phyloP scores from a whole-genome alignment of 2,329 filamentous ascomycete species.

The Nigrospora sphaerica region DNA sequence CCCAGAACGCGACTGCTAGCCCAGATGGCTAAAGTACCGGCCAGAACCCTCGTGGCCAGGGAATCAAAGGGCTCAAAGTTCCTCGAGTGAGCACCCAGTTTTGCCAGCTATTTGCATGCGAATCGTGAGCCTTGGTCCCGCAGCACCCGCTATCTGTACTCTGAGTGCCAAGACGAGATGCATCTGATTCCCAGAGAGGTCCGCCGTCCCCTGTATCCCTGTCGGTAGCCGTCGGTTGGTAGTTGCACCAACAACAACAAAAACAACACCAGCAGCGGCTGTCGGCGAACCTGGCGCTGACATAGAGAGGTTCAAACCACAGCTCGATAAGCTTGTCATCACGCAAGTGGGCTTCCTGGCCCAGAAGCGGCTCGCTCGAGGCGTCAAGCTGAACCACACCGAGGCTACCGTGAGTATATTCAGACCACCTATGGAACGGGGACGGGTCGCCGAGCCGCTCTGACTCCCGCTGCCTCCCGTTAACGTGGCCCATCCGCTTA shows the following conservation, averaged over 20 bases:
- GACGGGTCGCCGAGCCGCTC: no score
- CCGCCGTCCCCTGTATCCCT: constrained; percentile 6
- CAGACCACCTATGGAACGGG: no score
- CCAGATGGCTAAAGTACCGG: no score
- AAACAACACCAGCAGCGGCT: no score
- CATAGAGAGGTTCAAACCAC: constrained; percentile 1
- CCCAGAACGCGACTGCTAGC: no score
- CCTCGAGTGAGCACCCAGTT: no score
- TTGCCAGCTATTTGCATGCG: no score
- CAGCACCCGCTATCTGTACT: no score
- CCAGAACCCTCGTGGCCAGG: no score
- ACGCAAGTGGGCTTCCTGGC: constrained; percentile 83
- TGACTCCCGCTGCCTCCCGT: no score
- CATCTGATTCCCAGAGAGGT: constrained; percentile 28
- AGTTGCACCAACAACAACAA: not conserved
- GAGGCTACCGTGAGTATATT: constrained; percentile 64
- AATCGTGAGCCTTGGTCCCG: no score
- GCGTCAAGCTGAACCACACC: constrained; percentile 81
- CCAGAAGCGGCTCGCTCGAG: constrained; percentile 79
- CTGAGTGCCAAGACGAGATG: constrained; percentile 9
- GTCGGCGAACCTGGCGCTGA: not conserved
- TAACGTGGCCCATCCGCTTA: not conserved
- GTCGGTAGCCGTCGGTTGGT: not conserved
- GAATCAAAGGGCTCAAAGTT: no score
- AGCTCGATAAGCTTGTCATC: constrained; percentile 96